Conservation (phyloP, 345 rosid species). For the Citrus cavaleriei region DNA sequence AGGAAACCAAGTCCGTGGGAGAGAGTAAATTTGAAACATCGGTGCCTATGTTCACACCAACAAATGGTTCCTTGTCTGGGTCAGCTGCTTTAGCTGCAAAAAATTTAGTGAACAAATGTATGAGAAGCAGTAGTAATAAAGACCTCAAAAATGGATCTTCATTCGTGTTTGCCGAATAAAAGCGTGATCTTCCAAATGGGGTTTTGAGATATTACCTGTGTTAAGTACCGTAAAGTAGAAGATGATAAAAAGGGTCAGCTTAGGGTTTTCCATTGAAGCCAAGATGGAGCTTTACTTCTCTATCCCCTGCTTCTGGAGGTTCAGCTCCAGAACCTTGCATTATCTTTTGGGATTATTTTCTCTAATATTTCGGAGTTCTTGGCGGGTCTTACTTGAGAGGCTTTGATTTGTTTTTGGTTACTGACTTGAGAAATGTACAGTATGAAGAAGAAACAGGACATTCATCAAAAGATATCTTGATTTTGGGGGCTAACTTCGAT, state of each 20-base stretch:
- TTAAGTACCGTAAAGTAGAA: constrained; percentile 23
- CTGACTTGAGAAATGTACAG: constrained; percentile 16
- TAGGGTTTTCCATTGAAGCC: constrained; percentile 66
- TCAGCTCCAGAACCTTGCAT: constrained; percentile 61
- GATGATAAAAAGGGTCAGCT: constrained; percentile 29
- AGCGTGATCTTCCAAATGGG: not conserved
- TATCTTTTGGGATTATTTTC: constrained; percentile 34
- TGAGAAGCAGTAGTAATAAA: not conserved
- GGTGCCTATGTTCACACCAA: constrained; percentile 82
- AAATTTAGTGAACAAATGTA: not conserved
- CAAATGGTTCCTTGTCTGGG: constrained; percentile 63
- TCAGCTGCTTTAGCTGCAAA: constrained; percentile 33
- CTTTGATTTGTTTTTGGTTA: constrained; percentile 7
- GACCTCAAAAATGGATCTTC: not conserved
- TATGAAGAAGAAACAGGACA: not conserved
- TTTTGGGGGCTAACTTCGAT: constrained; percentile 6
- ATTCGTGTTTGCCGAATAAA: not conserved
- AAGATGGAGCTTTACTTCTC: constrained; percentile 35
- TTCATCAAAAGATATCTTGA: not conserved
- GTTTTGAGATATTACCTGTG: constrained; percentile 14
- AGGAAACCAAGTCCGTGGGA: constrained; percentile 49
- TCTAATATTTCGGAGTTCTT: not conserved
- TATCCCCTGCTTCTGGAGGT: constrained; percentile 39
- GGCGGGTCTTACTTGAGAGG: constrained; percentile 1
- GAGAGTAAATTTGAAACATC: constrained; percentile 60